Percentiles rank a stretch among this genome's conserved stretches.
Evolutionary conservation across 257 asterid species (phyloP).

Genomic region (Prunella vulgaris): DNA sequence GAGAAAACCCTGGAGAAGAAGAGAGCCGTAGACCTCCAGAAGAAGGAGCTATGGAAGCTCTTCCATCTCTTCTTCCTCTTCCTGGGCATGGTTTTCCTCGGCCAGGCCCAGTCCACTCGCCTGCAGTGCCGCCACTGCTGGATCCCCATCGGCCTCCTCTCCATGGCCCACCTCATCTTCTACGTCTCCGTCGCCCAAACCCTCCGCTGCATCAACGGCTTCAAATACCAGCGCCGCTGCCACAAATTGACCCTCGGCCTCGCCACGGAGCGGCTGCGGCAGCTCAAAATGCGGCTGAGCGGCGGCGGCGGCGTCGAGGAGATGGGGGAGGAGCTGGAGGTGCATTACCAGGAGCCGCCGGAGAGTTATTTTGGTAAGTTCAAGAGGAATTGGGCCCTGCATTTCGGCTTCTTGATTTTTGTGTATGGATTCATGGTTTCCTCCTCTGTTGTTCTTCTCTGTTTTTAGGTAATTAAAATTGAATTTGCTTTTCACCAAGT

Average conservation of each 20-base stretch:
- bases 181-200: slow-evolving; percentile 92
- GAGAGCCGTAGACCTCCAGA: slow-evolving; percentile 74
- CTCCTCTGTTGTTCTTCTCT: slow-evolving; percentile 80
- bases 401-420: slow-evolving; percentile 80
- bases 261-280: slow-evolving; percentile 81
- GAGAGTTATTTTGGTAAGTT: slow-evolving; percentile 90
- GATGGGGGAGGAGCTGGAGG: slow-evolving; percentile 60
- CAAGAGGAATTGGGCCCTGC: slow-evolving; percentile 91
- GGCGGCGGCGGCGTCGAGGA: slow-evolving; percentile 37
- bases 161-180: slow-evolving; percentile 74
- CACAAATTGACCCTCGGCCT: slow-evolving; percentile 85
- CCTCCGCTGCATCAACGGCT: slow-evolving; percentile 88
- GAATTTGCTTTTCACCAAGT: too few species aligned
- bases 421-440: slow-evolving; percentile 83
- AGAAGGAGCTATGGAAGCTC: slow-evolving; percentile 79
- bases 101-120: slow-evolving; percentile 46
- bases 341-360: slow-evolving; percentile 90
- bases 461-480: too few species aligned
- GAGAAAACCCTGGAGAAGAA: slow-evolving; percentile 95
- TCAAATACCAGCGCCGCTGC: slow-evolving; percentile 94
- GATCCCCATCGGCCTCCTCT: slow-evolving; percentile 84
- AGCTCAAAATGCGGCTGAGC: slow-evolving; percentile 45
- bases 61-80: slow-evolving; percentile 86
- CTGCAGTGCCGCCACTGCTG: slow-evolving; percentile 92
- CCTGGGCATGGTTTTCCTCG: slow-evolving; percentile 51